Evolutionary conservation across 2,329 filamentous ascomycete species (phyloP).

Genomic region (Sarocladiaceae sp.): DNA sequence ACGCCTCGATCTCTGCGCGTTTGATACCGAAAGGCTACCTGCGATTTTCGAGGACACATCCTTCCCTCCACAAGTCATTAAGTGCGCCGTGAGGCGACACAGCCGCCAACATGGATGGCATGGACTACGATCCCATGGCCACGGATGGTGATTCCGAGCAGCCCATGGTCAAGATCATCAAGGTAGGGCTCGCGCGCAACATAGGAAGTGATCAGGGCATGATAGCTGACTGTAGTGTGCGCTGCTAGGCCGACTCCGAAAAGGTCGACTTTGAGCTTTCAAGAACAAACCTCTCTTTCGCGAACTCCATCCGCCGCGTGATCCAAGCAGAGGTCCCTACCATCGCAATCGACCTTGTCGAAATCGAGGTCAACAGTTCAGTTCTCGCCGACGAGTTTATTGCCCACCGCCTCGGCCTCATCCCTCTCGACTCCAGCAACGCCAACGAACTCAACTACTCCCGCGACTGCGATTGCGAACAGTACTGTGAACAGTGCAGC

Average conservation of each 20-base stretch:
- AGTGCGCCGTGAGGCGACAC: slow-evolving; percentile 3
- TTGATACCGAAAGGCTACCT: too few relatives aligned
- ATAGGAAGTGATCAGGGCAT: neutral
- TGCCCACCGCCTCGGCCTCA: slow-evolving; percentile 81
- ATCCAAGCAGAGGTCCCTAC: slow-evolving; percentile 94
- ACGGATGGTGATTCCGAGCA: slow-evolving; percentile 52
- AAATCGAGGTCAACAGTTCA: slow-evolving; percentile 90
- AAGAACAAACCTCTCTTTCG: slow-evolving; percentile 83
- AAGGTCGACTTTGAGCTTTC: slow-evolving; percentile 89
- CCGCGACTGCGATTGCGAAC: slow-evolving; percentile 93
- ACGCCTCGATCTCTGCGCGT: too few relatives aligned
- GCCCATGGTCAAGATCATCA: slow-evolving; percentile 54
- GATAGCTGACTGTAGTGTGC: neutral
- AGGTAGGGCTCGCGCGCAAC: slow-evolving; percentile 32
- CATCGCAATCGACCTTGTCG: slow-evolving; percentile 89
- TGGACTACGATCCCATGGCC: slow-evolving; percentile 57
- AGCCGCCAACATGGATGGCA: slow-evolving; percentile 31
- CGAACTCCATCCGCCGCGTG: slow-evolving; percentile 84
- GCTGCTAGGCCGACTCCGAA: slow-evolving; percentile 62
- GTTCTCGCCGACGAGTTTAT: slow-evolving; percentile 96
- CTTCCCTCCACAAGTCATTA: too few relatives aligned
- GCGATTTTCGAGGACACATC: too few relatives aligned
- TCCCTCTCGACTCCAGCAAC: slow-evolving; percentile 80
- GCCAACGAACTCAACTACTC: slow-evolving; percentile 79
- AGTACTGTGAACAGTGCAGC: slow-evolving; percentile 87